Conservation (phyloP, 208 protist genomes). For the Wallacemonas sp. region DNA sequence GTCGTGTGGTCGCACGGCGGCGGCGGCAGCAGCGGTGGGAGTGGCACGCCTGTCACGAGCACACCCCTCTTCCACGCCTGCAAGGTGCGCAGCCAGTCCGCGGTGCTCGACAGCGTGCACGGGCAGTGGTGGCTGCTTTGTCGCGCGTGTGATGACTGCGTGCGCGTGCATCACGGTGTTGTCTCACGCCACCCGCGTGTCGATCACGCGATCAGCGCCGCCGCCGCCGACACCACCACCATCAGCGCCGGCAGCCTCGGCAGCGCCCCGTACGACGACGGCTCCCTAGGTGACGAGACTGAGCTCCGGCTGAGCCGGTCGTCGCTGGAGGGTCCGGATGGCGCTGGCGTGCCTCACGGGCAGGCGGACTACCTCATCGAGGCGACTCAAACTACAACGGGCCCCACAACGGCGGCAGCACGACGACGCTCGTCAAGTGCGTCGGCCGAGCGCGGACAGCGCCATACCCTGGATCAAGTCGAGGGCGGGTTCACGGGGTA, state of each 20-base stretch:
- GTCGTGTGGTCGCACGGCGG: not conserved
- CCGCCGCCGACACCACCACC: not conserved
- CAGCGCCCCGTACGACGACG: not conserved
- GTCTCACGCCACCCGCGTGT: not conserved
- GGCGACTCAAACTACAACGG: not conserved
- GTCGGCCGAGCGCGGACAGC: not conserved
- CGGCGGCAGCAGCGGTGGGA: not conserved
- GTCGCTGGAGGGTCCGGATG: too few species aligned
- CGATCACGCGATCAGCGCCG: not conserved
- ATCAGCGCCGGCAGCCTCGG: not conserved
- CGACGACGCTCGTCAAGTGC: too few species aligned
- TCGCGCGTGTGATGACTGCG: conserved; percentile 15
- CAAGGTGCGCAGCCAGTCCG: not conserved
- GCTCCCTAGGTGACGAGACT: not conserved
- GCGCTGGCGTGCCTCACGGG: not conserved
- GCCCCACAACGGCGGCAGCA: too few species aligned
- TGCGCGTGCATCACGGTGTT: not conserved
- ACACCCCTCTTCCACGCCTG: not conserved
- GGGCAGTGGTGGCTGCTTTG: conserved; percentile 8
- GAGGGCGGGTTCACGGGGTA: not conserved
- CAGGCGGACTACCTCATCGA: not conserved
- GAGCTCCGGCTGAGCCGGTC: not conserved
- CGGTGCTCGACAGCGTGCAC: not conserved
- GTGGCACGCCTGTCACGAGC: not conserved
- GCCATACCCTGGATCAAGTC: not conserved